Percentiles rank a stretch among this genome's conserved stretches.
These are phyloP conservation scores for Arthrocladium fulminans DNA, from an alignment of 2,329 filamentous ascomycete genomes.

Conservation along the genomic window DNA sequence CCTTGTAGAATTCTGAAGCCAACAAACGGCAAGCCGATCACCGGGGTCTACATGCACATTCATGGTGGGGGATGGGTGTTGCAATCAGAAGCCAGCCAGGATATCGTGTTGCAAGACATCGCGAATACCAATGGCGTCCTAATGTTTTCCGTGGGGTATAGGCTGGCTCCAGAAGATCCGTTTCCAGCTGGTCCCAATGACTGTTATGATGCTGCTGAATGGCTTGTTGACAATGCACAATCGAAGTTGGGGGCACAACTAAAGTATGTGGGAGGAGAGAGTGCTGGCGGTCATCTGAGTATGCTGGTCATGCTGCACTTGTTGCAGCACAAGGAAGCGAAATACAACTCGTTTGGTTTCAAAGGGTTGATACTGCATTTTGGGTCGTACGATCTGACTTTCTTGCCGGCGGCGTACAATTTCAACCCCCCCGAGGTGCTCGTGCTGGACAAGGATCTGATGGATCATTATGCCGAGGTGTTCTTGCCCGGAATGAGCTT, in stretches of 20 bases:
- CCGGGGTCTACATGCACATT: conserved; percentile 47
- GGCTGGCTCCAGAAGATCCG: conserved; percentile 51
- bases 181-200: conserved; percentile 49
- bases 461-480: conserved; percentile 39
- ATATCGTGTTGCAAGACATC: conserved; percentile 41
- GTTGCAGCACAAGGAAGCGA: conserved; percentile 27
- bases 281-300: conserved; percentile 44
- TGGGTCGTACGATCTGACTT: conserved; percentile 43
- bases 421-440: conserved; percentile 27
- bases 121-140: conserved; percentile 42
- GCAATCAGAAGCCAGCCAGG: conserved; percentile 31
- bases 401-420: conserved; percentile 35
- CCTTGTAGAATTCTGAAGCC: conserved; percentile 46
- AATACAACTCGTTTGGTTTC: conserved; percentile 33
- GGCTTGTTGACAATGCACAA: conserved; percentile 42
- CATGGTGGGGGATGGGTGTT: conserved; percentile 44
- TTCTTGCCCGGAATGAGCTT: conserved; percentile 38
- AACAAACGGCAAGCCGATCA: conserved; percentile 32
- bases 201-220: conserved; percentile 49
- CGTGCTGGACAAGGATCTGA: conserved; percentile 41
- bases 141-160: conserved; percentile 50
- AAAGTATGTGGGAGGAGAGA: conserved; percentile 40
- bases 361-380: conserved; percentile 46
- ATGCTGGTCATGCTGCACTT: conserved; percentile 42
- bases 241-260: conserved; percentile 35